Base-by-base conservation (phyloP, 768 basidiomycete genomes). In the Clitopilus passeckerianus region DNA sequence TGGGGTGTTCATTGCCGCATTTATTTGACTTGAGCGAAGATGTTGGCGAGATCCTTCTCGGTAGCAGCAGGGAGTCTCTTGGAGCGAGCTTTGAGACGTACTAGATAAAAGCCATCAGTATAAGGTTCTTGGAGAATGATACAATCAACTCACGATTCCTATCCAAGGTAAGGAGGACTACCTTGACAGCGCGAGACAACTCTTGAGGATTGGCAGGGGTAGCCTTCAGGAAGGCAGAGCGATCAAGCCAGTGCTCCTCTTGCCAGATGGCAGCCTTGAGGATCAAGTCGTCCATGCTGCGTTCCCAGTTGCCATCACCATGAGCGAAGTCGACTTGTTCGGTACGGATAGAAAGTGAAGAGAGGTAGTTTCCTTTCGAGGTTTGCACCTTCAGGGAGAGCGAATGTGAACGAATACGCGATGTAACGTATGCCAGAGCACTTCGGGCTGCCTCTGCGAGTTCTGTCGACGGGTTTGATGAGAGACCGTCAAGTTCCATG, bases 401-500 rank as follows among this genome's bases (percentile, higher is more conserved):
- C 0, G 86, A 73, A 68, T 93, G 89, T 3, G 89, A 80, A 54
- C 89, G 90, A 60, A 98, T 73, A 64, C 89, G 86, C 0, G 84
- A 76, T 1, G 87, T 83, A 64, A 98, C 83, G 66, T 93, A 97
- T 0, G 78, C 63, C 60, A 97, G 76, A 0, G 95, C 92, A 10
- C 79, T 76, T 35, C 78, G 76, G 0, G 97, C 95, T 0, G 91
- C 85, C 52, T 85, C 80, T 41, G 89, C 92, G 22, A 98, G 86
- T 46, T 82, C 79, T 0, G 82, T 71, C 0, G 82, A 72, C 1
- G 75, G 60, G 63, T 90, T 88, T 59, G 76, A 72, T 0, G 83
- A 79, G 7, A 98, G 85, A n/a, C 95, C 94, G 64, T 99, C 96
- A 7, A 99, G 86, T 66, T 99, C 97, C 81, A 95, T 98, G 68